Conservation (phyloP, 1,284 basidiomycete species). For the Melanopsichium pennsylvanicum region DNA sequence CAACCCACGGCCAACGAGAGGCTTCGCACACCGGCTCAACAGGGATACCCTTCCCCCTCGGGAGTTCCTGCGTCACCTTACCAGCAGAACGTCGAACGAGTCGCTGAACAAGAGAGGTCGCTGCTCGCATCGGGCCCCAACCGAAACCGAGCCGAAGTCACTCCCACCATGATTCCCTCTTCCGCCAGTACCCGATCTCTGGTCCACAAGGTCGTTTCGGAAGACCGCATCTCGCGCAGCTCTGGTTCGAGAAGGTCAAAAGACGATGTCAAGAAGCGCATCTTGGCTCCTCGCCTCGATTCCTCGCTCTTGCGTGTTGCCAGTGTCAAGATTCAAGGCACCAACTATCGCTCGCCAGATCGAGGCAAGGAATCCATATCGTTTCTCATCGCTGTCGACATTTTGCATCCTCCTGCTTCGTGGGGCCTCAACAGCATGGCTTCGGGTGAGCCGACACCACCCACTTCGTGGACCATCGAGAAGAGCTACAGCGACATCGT, state of each 20-base stretch:
- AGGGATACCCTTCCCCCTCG: conserved; percentile 14
- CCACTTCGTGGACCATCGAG: conserved; percentile 86
- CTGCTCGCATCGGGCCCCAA: conserved; percentile 43
- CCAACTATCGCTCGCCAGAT: conserved; percentile 82
- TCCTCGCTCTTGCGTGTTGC: conserved; percentile 51
- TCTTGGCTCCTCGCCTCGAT: conserved; percentile 50
- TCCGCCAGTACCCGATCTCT: conserved; percentile 42
- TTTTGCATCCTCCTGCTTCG: conserved; percentile 49
- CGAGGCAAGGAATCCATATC: conserved; percentile 84
- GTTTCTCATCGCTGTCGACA: conserved; percentile 73
- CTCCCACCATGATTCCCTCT: conserved; percentile 34
- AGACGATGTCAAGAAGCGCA: conserved; percentile 27
- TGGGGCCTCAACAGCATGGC: conserved; percentile 67
- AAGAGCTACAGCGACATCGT: conserved; percentile 92
- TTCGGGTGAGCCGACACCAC: conserved; percentile 69
- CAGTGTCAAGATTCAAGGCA: conserved; percentile 66
- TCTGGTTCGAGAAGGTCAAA: conserved; percentile 27
- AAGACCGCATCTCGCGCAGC: conserved; percentile 18
- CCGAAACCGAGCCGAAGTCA: conserved; percentile 32
- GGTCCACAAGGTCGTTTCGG: conserved; percentile 24
- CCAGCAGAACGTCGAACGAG: conserved; percentile 10
- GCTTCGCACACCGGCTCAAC: conserved; percentile 17
- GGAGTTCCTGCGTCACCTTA: conserved; percentile 22
- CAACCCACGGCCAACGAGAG: conserved; percentile 10
- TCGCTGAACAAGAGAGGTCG: conserved; percentile 30